phyloP scores from a whole-genome alignment of 1,284 basidiomycete species.

The Termitomyces sp. region DNA sequence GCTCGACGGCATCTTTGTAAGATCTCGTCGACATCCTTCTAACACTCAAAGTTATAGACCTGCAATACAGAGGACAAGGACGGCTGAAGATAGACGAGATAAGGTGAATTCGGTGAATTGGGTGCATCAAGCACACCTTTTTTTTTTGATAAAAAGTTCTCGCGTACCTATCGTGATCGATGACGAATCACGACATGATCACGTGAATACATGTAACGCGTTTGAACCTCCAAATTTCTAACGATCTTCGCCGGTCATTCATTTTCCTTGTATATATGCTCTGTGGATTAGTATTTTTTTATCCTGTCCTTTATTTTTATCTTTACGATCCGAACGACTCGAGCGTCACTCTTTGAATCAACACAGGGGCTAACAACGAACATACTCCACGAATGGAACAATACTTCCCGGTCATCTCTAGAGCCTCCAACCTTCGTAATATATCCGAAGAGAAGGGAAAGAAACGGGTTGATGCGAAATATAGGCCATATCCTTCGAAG shows the following conservation, averaged over 20 bases:
- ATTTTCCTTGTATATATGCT: constrained; percentile 9
- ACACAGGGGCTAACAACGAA: neutral
- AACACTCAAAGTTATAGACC: constrained; percentile 15
- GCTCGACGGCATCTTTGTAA: constrained; percentile 79
- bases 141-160: constrained; percentile 4
- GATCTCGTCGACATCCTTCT: constrained; percentile 51
- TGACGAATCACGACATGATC: constrained; percentile 1
- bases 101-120: constrained; percentile 12
- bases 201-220: constrained; percentile 8
- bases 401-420: constrained; percentile 29
- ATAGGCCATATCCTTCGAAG: constrained; percentile 20
- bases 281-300: neutral
- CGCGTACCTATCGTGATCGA: neutral
- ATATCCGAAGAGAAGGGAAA: constrained; percentile 14
- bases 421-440: constrained; percentile 17
- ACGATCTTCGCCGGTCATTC: neutral
- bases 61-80: constrained; percentile 16
- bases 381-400: constrained; percentile 24
- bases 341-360: neutral
- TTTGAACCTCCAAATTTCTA: too few relatives aligned
- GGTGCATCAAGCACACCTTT: constrained; percentile 4
- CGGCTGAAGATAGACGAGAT: constrained; percentile 18
- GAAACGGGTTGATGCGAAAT: constrained; percentile 18
- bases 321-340: neutral
- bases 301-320: neutral